Conservation (phyloP, 305 asterid species). For the Salvia sclarea region DNA sequence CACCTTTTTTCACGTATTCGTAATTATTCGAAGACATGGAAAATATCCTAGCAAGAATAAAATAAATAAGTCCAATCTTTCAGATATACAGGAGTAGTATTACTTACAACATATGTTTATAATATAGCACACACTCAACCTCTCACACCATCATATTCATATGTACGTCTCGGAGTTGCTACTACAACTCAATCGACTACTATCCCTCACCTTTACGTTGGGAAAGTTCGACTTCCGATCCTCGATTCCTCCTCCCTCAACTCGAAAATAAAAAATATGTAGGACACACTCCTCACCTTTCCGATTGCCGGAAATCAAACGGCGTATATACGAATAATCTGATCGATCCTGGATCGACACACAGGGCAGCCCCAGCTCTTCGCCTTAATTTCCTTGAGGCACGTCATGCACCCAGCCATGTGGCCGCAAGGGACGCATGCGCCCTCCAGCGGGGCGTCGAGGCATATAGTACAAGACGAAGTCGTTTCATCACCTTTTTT, state of each 20-base stretch:
- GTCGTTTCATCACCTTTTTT: slow-evolving; percentile 38
- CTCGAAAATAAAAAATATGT: no score
- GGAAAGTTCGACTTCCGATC: no score
- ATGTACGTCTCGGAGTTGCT: no score
- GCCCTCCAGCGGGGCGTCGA: slow-evolving; percentile 85
- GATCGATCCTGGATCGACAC: slow-evolving; percentile 84
- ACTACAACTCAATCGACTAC: no score
- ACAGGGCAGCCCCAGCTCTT: slow-evolving; percentile 98
- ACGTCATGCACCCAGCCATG: slow-evolving; percentile 96
- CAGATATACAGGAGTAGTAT: not conserved
- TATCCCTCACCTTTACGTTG: no score
- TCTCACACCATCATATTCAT: no score
- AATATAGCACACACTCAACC: no score
- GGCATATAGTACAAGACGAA: slow-evolving; percentile 75
- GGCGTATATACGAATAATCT: slow-evolving; percentile 73
- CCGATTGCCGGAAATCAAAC: slow-evolving; percentile 41
- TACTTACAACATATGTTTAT: not conserved
- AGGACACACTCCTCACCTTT: no score
- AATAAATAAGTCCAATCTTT: not conserved
- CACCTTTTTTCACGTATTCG: no score
- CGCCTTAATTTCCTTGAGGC: slow-evolving; percentile 72
- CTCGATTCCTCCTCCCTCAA: not conserved
- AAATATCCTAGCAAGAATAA: no score
- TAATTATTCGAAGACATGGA: no score
- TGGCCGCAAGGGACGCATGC: slow-evolving; percentile 98